These are phyloP conservation scores for Gastrodia elata DNA, from an alignment of 106 monocot genomes.

Conservation along the genomic window DNA sequence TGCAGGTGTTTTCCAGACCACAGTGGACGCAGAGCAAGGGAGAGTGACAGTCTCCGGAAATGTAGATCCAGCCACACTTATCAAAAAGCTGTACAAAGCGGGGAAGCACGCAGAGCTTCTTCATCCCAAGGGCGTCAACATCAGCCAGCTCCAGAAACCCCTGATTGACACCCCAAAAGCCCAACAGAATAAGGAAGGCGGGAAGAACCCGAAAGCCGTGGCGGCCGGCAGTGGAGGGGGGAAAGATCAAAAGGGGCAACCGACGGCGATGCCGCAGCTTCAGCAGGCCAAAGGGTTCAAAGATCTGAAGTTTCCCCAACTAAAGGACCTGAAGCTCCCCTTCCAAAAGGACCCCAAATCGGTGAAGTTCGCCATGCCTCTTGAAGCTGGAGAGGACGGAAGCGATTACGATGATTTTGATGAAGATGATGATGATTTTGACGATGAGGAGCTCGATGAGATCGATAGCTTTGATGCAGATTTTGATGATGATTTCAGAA, in stretches of 20 bases:
- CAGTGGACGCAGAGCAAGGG: slow-evolving; percentile 56
- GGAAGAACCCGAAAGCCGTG: slow-evolving; percentile 17
- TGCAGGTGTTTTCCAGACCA: slow-evolving; percentile 51
- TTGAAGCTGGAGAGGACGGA: slow-evolving; percentile 28
- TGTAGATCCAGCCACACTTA: slow-evolving; percentile 53
- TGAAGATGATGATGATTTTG: slow-evolving; percentile 28
- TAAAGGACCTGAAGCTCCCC: slow-evolving; percentile 50
- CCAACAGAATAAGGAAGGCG: slow-evolving; percentile 15
- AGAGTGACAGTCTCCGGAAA: slow-evolving; percentile 66
- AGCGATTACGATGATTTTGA: slow-evolving; percentile 27
- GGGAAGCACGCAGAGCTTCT: slow-evolving; percentile 72
- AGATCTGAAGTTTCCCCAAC: slow-evolving; percentile 42
- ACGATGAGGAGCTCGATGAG: slow-evolving; percentile 42
- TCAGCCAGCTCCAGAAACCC: slow-evolving; percentile 29
- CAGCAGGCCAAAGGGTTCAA: slow-evolving; percentile 41
- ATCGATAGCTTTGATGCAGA: slow-evolving; percentile 37
- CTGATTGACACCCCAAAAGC: slow-evolving; percentile 8
- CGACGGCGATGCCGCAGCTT: slow-evolving; percentile 13
- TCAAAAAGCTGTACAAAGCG: slow-evolving; percentile 51
- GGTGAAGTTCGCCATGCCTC: slow-evolving; percentile 42
- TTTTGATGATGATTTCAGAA: slow-evolving; percentile 45
- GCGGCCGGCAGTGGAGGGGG: slow-evolving; percentile 14
- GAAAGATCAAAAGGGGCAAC: slow-evolving; percentile 27
- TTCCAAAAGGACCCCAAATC: slow-evolving; percentile 40
- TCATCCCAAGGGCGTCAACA: slow-evolving; percentile 18